These are phyloP conservation scores for Thelephora terrestris DNA, from an alignment of 1,284 basidiomycete genomes.

Conservation along the genomic window DNA sequence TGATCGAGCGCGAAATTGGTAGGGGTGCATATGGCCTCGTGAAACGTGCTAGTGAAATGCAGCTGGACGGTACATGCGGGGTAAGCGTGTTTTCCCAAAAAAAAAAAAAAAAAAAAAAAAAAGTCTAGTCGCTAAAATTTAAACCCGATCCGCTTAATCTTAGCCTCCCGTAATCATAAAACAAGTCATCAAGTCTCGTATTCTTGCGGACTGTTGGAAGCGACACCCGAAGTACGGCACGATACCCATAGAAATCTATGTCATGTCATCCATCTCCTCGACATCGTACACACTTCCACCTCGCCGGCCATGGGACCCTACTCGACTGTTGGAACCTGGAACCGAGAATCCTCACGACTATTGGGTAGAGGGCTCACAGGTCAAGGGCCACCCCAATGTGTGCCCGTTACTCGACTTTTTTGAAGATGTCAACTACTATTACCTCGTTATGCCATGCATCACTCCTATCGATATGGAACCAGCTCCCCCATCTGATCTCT, in stretches of 20 bases:
- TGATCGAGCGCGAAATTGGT: constrained; percentile 82
- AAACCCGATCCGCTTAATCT: neutral
- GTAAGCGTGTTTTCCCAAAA: constrained; percentile 50
- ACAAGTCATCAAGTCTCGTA: constrained; percentile 97
- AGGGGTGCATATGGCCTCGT: constrained; percentile 97
- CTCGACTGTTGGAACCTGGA: constrained; percentile 26
- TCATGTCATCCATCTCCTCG: constrained; percentile 84
- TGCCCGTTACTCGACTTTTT: constrained; percentile 95
- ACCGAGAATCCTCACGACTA: constrained; percentile 22
- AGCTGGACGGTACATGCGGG: constrained; percentile 66
- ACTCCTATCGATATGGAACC: constrained; percentile 40
- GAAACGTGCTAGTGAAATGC: constrained; percentile 79
- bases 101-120: no score
- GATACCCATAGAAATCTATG: constrained; percentile 98
- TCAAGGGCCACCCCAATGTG: constrained; percentile 85
- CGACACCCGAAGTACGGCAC: constrained; percentile 91
- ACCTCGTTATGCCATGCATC: constrained; percentile 72
- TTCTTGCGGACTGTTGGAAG: constrained; percentile 99
- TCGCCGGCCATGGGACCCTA: constrained; percentile 73
- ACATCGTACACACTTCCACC: constrained; percentile 65
- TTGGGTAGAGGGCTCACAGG: constrained; percentile 60
- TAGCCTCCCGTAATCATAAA: constrained; percentile 84
- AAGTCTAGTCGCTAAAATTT: no score
- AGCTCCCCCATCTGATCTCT: constrained; percentile 70
- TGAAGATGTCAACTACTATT: constrained; percentile 96